These are phyloP conservation scores for Nakazawaea wickerhamii DNA, from an alignment of 805 yeast species.

Conservation along the genomic window DNA sequence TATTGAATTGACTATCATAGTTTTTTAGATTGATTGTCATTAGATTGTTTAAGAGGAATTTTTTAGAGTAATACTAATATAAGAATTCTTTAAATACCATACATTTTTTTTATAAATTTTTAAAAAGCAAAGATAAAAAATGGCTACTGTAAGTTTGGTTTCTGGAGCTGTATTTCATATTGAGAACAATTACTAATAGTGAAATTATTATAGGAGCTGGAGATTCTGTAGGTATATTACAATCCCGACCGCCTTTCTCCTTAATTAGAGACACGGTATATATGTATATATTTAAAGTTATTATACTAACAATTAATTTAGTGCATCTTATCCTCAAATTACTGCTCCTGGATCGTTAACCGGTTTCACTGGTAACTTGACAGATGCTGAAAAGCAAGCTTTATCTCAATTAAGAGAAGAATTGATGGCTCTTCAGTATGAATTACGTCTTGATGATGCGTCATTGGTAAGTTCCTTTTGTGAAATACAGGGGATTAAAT, in stretches of 20 bases:
- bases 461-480: slow-evolving; percentile 40
- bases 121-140: not conserved
- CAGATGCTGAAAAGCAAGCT: slow-evolving; percentile 58
- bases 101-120: too few relatives aligned
- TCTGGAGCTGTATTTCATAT: not conserved
- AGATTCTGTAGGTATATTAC: slow-evolving; percentile 16
- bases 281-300: too few relatives aligned
- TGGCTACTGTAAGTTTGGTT: slow-evolving; percentile 3
- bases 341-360: slow-evolving; percentile 56
- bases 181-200: not conserved
- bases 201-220: slow-evolving; percentile 14
- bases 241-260: too few relatives aligned
- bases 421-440: slow-evolving; percentile 60
- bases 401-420: slow-evolving; percentile 53
- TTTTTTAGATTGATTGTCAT: too few relatives aligned
- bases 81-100: too few relatives aligned
- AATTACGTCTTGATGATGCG: slow-evolving; percentile 82
- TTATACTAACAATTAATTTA: slow-evolving; percentile 14
- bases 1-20: too few relatives aligned
- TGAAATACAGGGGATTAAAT: too few relatives aligned
- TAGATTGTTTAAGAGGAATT: too few relatives aligned
- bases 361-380: slow-evolving; percentile 80
- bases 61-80: too few relatives aligned
- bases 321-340: slow-evolving; percentile 64
- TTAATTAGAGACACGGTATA: too few relatives aligned